A percentile compares a stretch with the other conserved stretches of the same genome.
These are phyloP conservation scores for Penicillium sp. DNA, from an alignment of 2,329 filamentous ascomycete species.

Conservation along the genomic window DNA sequence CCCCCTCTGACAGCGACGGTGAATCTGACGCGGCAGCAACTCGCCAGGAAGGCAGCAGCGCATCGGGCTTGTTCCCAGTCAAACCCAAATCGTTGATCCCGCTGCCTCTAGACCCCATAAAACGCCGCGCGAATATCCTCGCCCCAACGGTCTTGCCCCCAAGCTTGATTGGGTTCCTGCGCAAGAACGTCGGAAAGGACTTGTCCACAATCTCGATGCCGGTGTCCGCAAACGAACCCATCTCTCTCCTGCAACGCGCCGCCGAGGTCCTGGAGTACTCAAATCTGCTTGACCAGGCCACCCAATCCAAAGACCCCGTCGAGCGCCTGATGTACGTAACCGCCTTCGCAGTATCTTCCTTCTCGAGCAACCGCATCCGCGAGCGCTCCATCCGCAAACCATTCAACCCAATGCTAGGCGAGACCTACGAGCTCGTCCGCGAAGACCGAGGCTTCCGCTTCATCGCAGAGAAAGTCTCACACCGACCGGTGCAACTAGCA, in stretches of 20 bases:
- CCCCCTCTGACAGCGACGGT: conserved; percentile 63
- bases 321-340: conserved; percentile 82
- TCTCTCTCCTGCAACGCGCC: conserved; percentile 81
- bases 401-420: conserved; percentile 94
- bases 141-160: conserved; percentile 77
- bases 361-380: conserved; percentile 78
- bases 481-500: conserved; percentile 87
- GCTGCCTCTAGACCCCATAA: conserved; percentile 67
- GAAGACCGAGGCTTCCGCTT: conserved; percentile 85
- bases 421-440: conserved; percentile 90
- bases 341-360: conserved; percentile 85
- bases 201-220: conserved; percentile 97
- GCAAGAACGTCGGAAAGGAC: conserved; percentile 98
- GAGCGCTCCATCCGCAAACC: conserved; percentile 93
- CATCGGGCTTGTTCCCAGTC: conserved; percentile 65
- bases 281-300: conserved; percentile 74
- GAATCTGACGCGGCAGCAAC: conserved; percentile 47
- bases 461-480: conserved; percentile 91
- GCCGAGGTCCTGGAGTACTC: conserved; percentile 92
- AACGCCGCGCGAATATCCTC: conserved; percentile 68
- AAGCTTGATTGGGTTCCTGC: conserved; percentile 87
- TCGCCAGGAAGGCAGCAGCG: conserved; percentile 34
- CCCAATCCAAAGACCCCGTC: conserved; percentile 53
- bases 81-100: conserved; percentile 75
- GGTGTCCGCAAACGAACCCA: conserved; percentile 91